Percentiles rank a stretch among this genome's conserved stretches.
Evolutionary conservation across 148 eudicot species (phyloP).

Genomic region (Heliosperma pusillum): DNA sequence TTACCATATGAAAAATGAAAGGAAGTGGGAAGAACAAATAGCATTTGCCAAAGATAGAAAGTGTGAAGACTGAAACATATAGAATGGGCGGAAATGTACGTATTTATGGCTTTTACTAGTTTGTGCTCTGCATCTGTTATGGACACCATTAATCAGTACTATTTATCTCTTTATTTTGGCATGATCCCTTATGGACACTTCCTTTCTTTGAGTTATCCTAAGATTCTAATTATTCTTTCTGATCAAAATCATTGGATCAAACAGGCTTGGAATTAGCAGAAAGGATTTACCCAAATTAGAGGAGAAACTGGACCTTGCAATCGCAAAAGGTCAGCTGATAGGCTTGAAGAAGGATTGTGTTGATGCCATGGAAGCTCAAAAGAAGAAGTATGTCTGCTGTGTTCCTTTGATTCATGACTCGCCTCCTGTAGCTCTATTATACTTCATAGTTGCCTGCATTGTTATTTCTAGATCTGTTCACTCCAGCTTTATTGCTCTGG

Average conservation of each 20-base stretch:
- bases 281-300: conserved; percentile 83
- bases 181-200: too few species aligned
- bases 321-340: conserved; percentile 85
- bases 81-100: too few species aligned
- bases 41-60: too few species aligned
- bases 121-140: too few species aligned
- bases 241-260: not conserved
- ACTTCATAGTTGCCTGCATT: not conserved
- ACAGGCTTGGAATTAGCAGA: conserved; percentile 75
- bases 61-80: too few species aligned
- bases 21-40: too few species aligned
- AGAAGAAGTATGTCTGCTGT: conserved; percentile 57
- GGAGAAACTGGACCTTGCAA: conserved; percentile 70
- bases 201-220: not conserved
- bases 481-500: not conserved
- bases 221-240: not conserved
- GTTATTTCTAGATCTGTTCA: not conserved
- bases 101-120: too few species aligned
- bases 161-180: too few species aligned
- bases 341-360: conserved; percentile 80
- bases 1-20: too few species aligned
- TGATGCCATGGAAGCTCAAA: conserved; percentile 95
- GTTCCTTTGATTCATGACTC: not conserved
- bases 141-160: too few species aligned
- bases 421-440: not conserved